Conservation (phyloP, 2,329 filamentous ascomycete species). For the Colletotrichum shisoi region DNA sequence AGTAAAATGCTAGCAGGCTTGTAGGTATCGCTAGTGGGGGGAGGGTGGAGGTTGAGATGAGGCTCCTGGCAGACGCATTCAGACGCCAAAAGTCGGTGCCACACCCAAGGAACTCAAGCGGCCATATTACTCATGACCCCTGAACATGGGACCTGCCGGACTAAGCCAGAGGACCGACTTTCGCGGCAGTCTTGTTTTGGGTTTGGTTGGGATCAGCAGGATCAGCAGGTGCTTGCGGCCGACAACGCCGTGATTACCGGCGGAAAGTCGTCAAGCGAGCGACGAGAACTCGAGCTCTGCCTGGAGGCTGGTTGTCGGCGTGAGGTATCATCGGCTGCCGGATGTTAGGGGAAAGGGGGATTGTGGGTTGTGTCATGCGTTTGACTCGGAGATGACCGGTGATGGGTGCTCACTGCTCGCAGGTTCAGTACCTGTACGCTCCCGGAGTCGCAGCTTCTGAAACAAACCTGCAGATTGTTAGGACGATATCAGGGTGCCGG, state of each 20-base stretch:
- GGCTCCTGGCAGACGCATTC: conserved; percentile 24
- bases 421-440: conserved; percentile 4
- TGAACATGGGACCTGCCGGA: conserved; percentile 26
- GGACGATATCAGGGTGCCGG: conserved; percentile 21
- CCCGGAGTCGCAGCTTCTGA: conserved; percentile 34
- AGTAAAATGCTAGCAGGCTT: conserved; percentile 20
- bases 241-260: conserved; percentile 12
- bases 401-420: conserved; percentile 24
- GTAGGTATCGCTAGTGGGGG: not conserved
- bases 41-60: conserved; percentile 26
- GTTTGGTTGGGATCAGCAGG: conserved; percentile 38
- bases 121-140: conserved; percentile 10
- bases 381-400: conserved; percentile 37
- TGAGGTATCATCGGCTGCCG: conserved; percentile 14
- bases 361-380: conserved; percentile 22
- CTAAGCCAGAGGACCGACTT: conserved; percentile 17
- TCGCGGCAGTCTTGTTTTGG: conserved; percentile 32
- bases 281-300: not conserved
- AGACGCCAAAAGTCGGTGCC: conserved; percentile 6
- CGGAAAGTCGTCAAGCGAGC: conserved; percentile 13
- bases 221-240: conserved; percentile 27
- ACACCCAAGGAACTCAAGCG: conserved; percentile 7
- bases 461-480: conserved; percentile 35
- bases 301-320: conserved; percentile 2
- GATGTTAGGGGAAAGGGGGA: conserved; percentile 13